phyloP scores from a whole-genome alignment of 306 rosid genomes.

The Castanospermum australe region DNA sequence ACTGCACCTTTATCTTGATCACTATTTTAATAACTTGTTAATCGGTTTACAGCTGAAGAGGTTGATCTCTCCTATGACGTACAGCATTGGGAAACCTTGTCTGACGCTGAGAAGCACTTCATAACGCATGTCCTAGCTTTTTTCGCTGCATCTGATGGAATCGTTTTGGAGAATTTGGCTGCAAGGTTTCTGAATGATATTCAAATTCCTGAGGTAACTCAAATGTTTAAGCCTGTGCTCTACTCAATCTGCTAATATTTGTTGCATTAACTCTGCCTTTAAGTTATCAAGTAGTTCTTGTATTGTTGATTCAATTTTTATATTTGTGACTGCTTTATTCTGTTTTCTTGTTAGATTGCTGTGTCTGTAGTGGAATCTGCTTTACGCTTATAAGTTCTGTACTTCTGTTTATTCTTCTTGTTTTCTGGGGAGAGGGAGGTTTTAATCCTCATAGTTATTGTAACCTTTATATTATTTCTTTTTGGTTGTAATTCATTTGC shows the following conservation, averaged over 20 bases:
- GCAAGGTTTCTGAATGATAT: slow-evolving; percentile 82
- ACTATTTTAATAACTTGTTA: slow-evolving; percentile 23
- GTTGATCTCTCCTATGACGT: slow-evolving; percentile 81
- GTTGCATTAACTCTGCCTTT: neutral
- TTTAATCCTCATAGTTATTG: neutral
- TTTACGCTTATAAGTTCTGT: neutral
- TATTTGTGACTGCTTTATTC: neutral
- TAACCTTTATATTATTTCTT: neutral
- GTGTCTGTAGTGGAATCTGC: neutral
- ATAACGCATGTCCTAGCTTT: slow-evolving; percentile 77
- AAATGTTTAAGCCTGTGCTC: neutral
- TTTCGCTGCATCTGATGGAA: slow-evolving; percentile 96
- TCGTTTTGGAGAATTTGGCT: slow-evolving; percentile 86
- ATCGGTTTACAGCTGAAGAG: slow-evolving; percentile 77
- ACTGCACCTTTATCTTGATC: neutral
- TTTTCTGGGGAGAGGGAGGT: neutral
- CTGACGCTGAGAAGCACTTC: slow-evolving; percentile 83
- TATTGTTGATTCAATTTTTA: neutral
- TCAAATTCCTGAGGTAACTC: slow-evolving; percentile 91
- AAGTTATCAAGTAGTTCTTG: neutral
- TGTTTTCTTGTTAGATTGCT: slow-evolving; percentile 2
- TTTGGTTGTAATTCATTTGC: neutral
- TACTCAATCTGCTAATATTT: neutral
- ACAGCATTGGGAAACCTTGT: slow-evolving; percentile 68
- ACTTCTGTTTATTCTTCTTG: neutral